Conservation (phyloP, 78 protist species). For the Polysphondylium violaceum region DNA sequence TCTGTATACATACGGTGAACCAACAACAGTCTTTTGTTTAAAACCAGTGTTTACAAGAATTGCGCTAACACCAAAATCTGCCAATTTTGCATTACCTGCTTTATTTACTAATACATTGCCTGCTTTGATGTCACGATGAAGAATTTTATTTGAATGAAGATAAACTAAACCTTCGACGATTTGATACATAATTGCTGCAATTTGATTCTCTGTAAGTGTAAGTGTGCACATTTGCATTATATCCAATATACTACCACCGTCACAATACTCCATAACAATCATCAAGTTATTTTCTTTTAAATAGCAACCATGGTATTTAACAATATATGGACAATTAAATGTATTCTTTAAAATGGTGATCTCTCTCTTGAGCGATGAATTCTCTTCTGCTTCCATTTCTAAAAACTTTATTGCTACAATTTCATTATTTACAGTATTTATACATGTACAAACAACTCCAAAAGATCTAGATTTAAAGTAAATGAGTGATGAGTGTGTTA, state of each 20-base stretch:
- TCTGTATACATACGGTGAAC: slow-evolving; percentile 80
- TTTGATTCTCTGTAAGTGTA: slow-evolving; percentile 55
- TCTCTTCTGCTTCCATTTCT: slow-evolving; percentile 82
- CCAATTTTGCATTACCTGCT: slow-evolving; percentile 72
- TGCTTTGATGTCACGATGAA: slow-evolving; percentile 89
- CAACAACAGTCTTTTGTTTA: slow-evolving; percentile 81
- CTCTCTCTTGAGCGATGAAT: slow-evolving; percentile 66
- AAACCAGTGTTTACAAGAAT: slow-evolving; percentile 70
- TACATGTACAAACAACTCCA: slow-evolving; percentile 85
- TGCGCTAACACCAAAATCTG: slow-evolving; percentile 86
- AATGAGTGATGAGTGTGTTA: not conserved
- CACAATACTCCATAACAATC: slow-evolving; percentile 86
- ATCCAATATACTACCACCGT: slow-evolving; percentile 81
- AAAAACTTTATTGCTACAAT: slow-evolving; percentile 80
- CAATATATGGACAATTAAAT: slow-evolving; percentile 62
- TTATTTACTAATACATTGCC: slow-evolving; percentile 83
- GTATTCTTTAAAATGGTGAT: slow-evolving; percentile 81
- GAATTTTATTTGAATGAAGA: slow-evolving; percentile 78
- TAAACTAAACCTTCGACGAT: slow-evolving; percentile 82
- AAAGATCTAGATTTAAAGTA: slow-evolving; percentile 28
- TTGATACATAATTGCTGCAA: slow-evolving; percentile 67
- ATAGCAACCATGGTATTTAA: slow-evolving; percentile 85
- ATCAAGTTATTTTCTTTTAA: slow-evolving; percentile 77
- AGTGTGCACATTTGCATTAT: slow-evolving; percentile 75
- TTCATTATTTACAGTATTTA: slow-evolving; percentile 54